Conservation (phyloP, 805 yeast genomes). For the Yamadazyma olivae region DNA sequence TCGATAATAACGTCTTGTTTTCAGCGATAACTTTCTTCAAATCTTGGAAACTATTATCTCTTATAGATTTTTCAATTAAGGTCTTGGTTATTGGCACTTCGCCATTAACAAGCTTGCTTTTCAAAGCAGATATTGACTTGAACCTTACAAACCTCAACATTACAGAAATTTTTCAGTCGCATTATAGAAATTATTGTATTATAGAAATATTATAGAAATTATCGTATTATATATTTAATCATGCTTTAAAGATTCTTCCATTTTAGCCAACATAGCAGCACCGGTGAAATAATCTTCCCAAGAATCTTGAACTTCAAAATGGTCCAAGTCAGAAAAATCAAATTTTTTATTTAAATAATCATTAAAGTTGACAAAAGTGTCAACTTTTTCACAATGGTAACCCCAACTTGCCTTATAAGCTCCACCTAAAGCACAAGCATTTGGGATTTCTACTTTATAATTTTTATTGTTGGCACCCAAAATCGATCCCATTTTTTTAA, state of each 20-base stretch:
- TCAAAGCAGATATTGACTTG: conserved; percentile 9
- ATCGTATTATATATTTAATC: neutral
- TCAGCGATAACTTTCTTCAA: conserved; percentile 11
- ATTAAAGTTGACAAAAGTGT: conserved; percentile 43
- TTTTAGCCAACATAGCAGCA: conserved; percentile 47
- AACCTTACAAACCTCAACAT: conserved; percentile 8
- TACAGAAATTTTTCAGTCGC: neutral
- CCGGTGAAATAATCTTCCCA: conserved; percentile 54
- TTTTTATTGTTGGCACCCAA: conserved; percentile 67
- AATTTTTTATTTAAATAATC: conserved; percentile 35
- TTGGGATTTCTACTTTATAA: conserved; percentile 70
- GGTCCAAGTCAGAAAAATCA: conserved; percentile 50
- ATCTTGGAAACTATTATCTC: conserved; percentile 9
- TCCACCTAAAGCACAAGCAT: conserved; percentile 92
- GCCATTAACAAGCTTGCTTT: conserved; percentile 5
- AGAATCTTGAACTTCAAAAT: conserved; percentile 32
- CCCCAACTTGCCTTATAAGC: conserved; percentile 86
- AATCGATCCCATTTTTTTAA: conserved; percentile 65
- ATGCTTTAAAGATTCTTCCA: conserved; percentile 31
- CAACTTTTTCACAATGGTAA: conserved; percentile 27
- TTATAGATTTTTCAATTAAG: conserved; percentile 10
- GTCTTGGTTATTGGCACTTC: conserved; percentile 7
- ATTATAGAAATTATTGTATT: neutral
- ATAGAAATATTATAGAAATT: neutral
- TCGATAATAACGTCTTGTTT: conserved; percentile 8